Evolutionary conservation across 176 grass and related monocot genomes (phyloP), one percentile per base, ranked within the genome.

Genomic region (Phoenix roebelenii): DNA sequence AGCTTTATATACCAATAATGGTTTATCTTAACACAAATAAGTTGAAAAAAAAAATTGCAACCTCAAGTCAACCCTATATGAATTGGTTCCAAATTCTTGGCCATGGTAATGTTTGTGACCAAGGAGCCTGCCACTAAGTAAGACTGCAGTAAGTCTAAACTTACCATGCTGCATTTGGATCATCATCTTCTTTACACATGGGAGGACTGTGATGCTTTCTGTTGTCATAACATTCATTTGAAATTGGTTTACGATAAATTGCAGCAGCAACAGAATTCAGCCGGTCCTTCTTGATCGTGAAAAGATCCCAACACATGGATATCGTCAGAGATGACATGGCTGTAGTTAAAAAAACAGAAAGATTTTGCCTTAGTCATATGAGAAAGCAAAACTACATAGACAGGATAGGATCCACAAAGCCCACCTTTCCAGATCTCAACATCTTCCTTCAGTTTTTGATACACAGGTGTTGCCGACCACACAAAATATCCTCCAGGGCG

Each of bases 391-490:
- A 58, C 24, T 51, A 25, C 29, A 1, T 28, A 9, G 22, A 23
- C 5, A 49, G 15, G 52, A 23, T 30, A 4, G 58, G 16, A 23
- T 7, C 15, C 2, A 3, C 1, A 17, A 16, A 16, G 22, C 57
- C 12, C 28, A 85, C 89, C 89, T 64, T 80, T 85, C 93, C 93
- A 97, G 57, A 97, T 91, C 62, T 88, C 75, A 5, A 78, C 79
- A 75, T 97, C 93, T 28, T 91, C 93, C 24, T 80, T 64, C 4
- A 97, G 81, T 57, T 97, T 97, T 73, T 96, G 92, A 75, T 96
- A 96, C 24, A 96, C 93, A 12, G 93, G 93, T 10, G 93, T 97
- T 6, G 83, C 93, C 7, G 93, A 97, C 93, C 93, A 97, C 56
- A 97, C 84, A 75, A 97, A 97, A 59, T 78, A 85, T 3, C 87